Evolutionary conservation across 2,329 filamentous ascomycete species (phyloP), one percentile per base, ranked within the genome.

Genomic region (Mollisia scopiformis): DNA sequence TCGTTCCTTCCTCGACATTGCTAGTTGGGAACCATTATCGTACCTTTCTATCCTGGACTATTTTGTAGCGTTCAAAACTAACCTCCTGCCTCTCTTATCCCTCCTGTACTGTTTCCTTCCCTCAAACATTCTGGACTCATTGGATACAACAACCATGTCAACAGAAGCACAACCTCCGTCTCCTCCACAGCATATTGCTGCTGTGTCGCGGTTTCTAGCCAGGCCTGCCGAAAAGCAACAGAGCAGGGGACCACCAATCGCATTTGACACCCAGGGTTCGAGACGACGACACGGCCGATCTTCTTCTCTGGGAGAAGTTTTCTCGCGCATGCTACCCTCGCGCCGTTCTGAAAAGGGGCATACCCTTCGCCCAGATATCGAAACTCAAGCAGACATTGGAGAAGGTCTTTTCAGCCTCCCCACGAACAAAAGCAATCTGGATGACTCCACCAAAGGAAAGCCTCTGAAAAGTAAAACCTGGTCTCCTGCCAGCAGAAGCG

Each of bases 311-410:
- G 35, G 55, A 23, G 47, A 35, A 7, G 55, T 63, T 4, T 47
- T 66, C 14, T 59, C 61, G 19, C 57, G 64, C 27, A 47, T 68
- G 1, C 33, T 64, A 7, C 64, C 62, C 19, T 55, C 61, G 14
- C 41, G 49, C 28, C 53, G 62, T 6, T 35, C 35, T n/a, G 66
- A 68, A 28, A 62, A 23, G 46, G 64, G 59, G 11, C 37, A 62
- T 33, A 64, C 66, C 6, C 13, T 63, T 4, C 61, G 66, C 21
- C 14, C 43, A 27, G n/a, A 13, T 8, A 11, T 46, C 2, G 27
- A 61, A 16, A 47, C 47, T 23, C 41, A 55, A 10, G n/a, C n/a
- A n/a, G n/a, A n/a, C n/a, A n/a, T n/a, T n/a, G n/a, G n/a, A n/a
- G n/a, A n/a, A n/a, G n/a, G n/a, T n/a, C n/a, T n/a, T n/a, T n/a